Conservation (phyloP, 2,329 filamentous ascomycete genomes). For the Ustilaginoidea virens region DNA sequence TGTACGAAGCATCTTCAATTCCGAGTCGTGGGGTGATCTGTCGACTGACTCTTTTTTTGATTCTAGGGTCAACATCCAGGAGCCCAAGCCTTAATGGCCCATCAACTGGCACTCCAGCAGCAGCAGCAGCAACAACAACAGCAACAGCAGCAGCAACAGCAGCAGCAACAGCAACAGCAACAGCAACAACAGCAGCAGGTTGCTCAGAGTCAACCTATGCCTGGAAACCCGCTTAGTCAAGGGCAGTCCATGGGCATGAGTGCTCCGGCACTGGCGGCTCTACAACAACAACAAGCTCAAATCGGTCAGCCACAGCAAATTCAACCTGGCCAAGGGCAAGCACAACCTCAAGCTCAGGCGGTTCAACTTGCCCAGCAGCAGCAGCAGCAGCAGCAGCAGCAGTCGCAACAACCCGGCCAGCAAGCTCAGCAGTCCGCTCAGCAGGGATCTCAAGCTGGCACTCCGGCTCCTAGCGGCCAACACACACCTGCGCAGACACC, state of each 20-base stretch:
- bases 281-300: constrained; percentile 12
- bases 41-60: not conserved
- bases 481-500: constrained; percentile 28
- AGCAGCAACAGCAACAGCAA: constrained; percentile 23
- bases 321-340: constrained; percentile 16
- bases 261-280: constrained; percentile 27
- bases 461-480: constrained; percentile 5
- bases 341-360: constrained; percentile 19
- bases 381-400: constrained; percentile 12
- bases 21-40: not conserved
- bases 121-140: constrained; percentile 21
- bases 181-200: constrained; percentile 17
- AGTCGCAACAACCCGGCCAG: constrained; percentile 20
- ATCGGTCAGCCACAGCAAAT: constrained; percentile 8
- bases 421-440: constrained; percentile 26
- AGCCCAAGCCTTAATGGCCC: constrained; percentile 26
- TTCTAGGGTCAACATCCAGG: constrained; percentile 16
- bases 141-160: constrained; percentile 22
- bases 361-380: constrained; percentile 19
- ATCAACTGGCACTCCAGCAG: constrained; percentile 28
- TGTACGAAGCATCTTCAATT: too few relatives aligned
- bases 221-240: constrained; percentile 18
- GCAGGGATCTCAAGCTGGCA: constrained; percentile 6
- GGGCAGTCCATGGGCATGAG: constrained; percentile 34
- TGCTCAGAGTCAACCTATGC: constrained; percentile 22